Evolutionary conservation across 1,284 basidiomycete genomes (phyloP).

Genomic region (Prillingera fragicola): DNA sequence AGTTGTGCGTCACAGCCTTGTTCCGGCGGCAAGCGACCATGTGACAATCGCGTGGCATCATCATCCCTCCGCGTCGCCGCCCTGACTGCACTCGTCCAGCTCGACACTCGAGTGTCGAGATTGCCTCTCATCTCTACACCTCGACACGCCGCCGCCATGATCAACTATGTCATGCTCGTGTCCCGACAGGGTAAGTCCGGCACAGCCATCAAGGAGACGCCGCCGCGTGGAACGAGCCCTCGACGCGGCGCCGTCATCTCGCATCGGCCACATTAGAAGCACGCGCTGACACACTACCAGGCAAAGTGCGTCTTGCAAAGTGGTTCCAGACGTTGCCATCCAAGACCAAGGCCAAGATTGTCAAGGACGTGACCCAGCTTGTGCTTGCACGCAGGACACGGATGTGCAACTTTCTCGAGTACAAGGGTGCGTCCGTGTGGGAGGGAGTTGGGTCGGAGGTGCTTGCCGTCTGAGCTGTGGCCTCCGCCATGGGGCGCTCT

Average conservation of each 20-base stretch:
- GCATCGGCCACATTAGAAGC: too few relatives aligned
- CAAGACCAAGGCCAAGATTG: conserved; percentile 94
- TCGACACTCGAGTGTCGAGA: too few relatives aligned
- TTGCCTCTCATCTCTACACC: too few relatives aligned
- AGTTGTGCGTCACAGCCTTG: too few relatives aligned
- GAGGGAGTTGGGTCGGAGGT: background rate
- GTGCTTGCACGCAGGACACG: conserved; percentile 90
- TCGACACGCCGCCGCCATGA: conserved; percentile 52
- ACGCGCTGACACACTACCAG: conserved; percentile 53
- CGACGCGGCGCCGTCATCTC: too few relatives aligned
- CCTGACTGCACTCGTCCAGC: too few relatives aligned
- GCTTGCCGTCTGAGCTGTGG: background rate
- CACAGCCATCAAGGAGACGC: background rate
- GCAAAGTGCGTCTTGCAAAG: conserved; percentile 96
- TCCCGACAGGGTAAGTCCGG: conserved; percentile 76
- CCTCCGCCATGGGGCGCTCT: too few relatives aligned
- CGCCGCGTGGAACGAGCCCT: background rate
- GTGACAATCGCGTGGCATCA: too few relatives aligned
- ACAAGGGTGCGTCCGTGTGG: conserved; percentile 68
- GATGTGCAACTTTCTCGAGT: conserved; percentile 99
- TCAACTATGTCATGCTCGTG: conserved; percentile 84
- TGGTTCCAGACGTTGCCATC: conserved; percentile 97
- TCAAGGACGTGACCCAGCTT: conserved; percentile 98
- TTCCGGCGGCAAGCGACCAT: too few relatives aligned
- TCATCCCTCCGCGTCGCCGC: too few relatives aligned